Base-by-base conservation (phyloP, 148 eudicot species). In the Fagopyrum tataricum region DNA sequence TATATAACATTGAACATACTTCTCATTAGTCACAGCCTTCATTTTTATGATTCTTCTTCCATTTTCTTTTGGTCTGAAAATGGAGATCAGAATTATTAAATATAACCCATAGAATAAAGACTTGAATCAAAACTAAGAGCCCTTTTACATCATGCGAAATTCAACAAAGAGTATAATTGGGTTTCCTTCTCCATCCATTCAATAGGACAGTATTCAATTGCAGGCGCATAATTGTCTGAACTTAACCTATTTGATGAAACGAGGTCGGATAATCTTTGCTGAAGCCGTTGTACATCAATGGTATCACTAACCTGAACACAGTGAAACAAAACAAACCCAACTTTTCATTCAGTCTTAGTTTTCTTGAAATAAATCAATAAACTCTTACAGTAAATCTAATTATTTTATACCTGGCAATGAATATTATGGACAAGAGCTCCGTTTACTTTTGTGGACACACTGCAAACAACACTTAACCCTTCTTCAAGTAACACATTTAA, bases 331-430 rank as follows among this genome's bases (percentile, higher is more conserved):
- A 26, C 41, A 56, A 23, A 37, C 6, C 11, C 4, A n/a, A 44
- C 17, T 71, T 26, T 41, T 68, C 37, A 58, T 8, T 49, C 20
- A 6, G n/a, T 4, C 10, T 17, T 5, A 41, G 37, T 18, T 26
- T 5, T 43, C 4, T 26, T 13, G 6, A n/a, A 44, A 2, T 6
- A 42, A 56, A 21, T 12, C 9, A 59, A 26, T 14, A 20, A 4
- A 23, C 20, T 48, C 41, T 41, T 48, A 18, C 4, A 7, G 21
- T 44, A 6, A 18, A 12, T 64, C 70, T 0, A 23, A 70, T 13
- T n/a, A n/a, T n/a, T n/a, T 31, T 72, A 5, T 83, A 85, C 86
- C 88, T 85, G 84, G 37, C 80, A 78, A 49, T 74, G 61, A n/a
- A 86, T 75, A 31, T 69, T 76, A 46, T 86, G 87, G 48, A 84